Conservation (phyloP, 2,329 filamentous ascomycete genomes). For the Colletotrichum cordylinicola region DNA sequence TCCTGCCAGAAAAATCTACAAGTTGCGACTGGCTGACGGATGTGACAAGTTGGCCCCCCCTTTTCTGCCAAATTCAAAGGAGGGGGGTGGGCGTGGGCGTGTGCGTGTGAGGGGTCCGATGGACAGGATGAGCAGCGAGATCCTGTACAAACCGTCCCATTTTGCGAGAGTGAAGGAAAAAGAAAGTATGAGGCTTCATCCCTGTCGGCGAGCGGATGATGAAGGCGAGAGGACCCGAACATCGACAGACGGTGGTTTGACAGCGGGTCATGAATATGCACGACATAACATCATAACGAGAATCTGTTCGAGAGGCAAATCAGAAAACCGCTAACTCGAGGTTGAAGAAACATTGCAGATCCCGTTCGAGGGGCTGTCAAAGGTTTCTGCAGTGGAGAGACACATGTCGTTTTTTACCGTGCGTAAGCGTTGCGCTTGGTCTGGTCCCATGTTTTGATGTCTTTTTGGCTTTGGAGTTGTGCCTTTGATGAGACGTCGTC, state of each 20-base stretch:
- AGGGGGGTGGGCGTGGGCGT: neutral
- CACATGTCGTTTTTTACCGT: neutral
- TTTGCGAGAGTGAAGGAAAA: neutral
- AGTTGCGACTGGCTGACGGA: conserved; percentile 22
- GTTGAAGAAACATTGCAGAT: neutral
- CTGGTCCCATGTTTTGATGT: neutral
- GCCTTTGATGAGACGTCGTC: neutral
- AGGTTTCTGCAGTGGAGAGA: neutral
- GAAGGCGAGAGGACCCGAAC: conserved; percentile 5
- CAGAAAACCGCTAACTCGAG: neutral
- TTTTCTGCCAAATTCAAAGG: conserved; percentile 8
- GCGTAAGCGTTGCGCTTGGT: neutral
- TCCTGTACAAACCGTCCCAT: conserved; percentile 11
- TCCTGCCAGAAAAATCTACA: conserved; percentile 7
- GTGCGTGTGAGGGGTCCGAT: neutral
- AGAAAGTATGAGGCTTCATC: neutral
- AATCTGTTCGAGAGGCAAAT: conserved; percentile 10
- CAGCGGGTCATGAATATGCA: conserved; percentile 14
- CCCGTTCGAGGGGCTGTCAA: neutral
- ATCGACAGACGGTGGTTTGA: conserved; percentile 18
- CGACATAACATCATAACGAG: conserved; percentile 11
- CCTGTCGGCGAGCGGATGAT: neutral
- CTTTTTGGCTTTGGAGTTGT: neutral
- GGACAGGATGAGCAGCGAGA: conserved; percentile 10
- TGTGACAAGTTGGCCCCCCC: conserved; percentile 13